Percentiles rank a stretch among this genome's conserved stretches.
phyloP scores from a whole-genome alignment of 192 early-diverging fungal genomes.

The Coemansia furcata region DNA sequence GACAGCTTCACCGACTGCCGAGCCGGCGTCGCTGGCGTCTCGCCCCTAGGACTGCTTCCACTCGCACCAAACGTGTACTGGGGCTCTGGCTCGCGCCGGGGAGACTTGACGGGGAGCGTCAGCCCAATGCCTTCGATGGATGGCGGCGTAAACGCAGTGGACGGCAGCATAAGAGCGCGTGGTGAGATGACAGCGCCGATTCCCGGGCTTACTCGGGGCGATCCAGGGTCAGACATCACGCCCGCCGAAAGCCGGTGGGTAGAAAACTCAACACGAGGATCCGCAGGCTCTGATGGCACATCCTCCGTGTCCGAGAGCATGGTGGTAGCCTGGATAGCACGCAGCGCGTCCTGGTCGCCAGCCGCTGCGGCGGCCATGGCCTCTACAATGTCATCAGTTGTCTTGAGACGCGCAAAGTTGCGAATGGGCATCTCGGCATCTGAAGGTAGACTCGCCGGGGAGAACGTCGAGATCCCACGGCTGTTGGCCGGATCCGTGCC shows the following conservation, averaged over 20 bases:
- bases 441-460: conserved; percentile 2
- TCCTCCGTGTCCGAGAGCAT: conserved; percentile 38
- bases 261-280: conserved; percentile 17
- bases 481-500: neutral
- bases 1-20: conserved; percentile 23
- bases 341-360: conserved; percentile 42
- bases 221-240: neutral
- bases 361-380: conserved; percentile 47
- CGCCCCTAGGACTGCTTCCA: neutral
- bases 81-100: neutral
- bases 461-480: conserved; percentile 20
- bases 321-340: conserved; percentile 37
- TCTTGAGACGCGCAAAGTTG: conserved; percentile 25
- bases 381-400: conserved; percentile 38
- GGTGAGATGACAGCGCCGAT: neutral
- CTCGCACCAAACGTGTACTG: neutral
- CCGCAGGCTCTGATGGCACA: conserved; percentile 27
- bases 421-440: conserved; percentile 5
- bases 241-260: neutral
- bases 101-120: neutral
- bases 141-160: neutral
- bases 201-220: conserved; percentile 1
- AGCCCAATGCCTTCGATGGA: neutral
- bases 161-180: neutral
- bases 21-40: neutral